Percentiles rank a stretch among this genome's conserved stretches.
phyloP scores from a whole-genome alignment of 495 filamentous ascomycete species.

The Penicillium coprophilum region DNA sequence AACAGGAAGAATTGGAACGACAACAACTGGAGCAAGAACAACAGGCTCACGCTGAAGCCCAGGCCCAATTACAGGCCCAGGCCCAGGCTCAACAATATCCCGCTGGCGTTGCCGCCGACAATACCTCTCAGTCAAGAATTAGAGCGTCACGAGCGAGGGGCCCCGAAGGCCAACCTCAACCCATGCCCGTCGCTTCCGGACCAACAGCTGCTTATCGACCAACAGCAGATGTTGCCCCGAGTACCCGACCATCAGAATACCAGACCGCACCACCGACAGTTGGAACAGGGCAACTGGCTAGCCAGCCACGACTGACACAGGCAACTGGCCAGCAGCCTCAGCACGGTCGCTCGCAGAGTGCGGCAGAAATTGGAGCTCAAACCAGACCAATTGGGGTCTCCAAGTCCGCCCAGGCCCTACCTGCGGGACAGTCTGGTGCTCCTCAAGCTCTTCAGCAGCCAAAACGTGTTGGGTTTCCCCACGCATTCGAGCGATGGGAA shows the following conservation, averaged over 20 bases:
- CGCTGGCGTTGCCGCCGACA: constrained; percentile 60
- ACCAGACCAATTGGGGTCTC: constrained; percentile 15
- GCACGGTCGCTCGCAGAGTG: constrained; percentile 30
- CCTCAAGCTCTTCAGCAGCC: constrained; percentile 41
- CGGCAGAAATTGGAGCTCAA: constrained; percentile 25
- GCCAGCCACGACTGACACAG: constrained; percentile 19
- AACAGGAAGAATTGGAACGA: constrained; percentile 55
- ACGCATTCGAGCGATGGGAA: constrained; percentile 98
- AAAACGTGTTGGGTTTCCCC: constrained; percentile 67
- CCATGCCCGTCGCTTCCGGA: constrained; percentile 15
- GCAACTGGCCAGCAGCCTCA: constrained; percentile 34
- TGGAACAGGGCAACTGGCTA: constrained; percentile 7
- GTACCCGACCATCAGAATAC: constrained; percentile 17
- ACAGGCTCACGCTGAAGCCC: constrained; percentile 23
- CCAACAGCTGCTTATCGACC: constrained; percentile 15
- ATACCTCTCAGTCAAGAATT: constrained; percentile 43
- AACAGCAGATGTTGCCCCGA: constrained; percentile 9
- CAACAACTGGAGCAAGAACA: constrained; percentile 56
- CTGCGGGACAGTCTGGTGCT: constrained; percentile 29
- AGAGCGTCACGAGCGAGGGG: constrained; percentile 30
- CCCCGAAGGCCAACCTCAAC: constrained; percentile 26
- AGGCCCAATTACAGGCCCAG: constrained; percentile 17
- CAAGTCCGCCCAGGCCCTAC: constrained; percentile 31
- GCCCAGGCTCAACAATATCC: constrained; percentile 37
- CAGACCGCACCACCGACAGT: constrained; percentile 16